Base-by-base conservation (phyloP, 2,329 filamentous ascomycete genomes). In the Ilyonectria robusta region DNA sequence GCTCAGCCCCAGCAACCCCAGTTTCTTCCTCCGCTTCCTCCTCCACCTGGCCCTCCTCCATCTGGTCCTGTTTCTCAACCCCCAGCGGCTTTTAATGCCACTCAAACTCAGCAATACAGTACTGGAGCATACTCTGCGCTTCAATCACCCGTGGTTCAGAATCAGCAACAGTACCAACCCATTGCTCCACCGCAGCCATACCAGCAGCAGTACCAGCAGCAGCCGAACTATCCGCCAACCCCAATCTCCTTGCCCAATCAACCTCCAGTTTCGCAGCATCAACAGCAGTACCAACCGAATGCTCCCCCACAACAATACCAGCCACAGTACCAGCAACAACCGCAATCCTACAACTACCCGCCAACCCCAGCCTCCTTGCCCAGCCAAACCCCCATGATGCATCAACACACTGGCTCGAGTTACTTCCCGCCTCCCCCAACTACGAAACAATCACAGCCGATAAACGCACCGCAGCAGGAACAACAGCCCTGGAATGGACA, bases 231-330 rank as follows among this genome's bases (percentile, higher is more conserved):
- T 19, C 23, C 68, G 0, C 62, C 62, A 15, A 61, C 59, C 1
- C 70, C 67, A 2, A 19, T 65, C 17, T 67, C 67, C 1, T 40
- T 69, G 23, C 60, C 64, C 0, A 62, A 62, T 6, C 50, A 68
- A 8, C 47, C 48, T 1, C 50, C 67, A 6, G 61, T 60, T 5
- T 23, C 48, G 13, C 66, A 69, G 1, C 31, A 59, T 6, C 31
- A 53, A 17, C 44, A 33, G 31, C 31, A 33, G 11, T 33, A 33
- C 31, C 31, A 33, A 11, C 31, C 31, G 11, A 59, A 50, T 3
- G 17, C 56, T 15, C n/a, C 37, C 13, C 57, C 50, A 33, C 8
- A 31, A 8, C 6, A 23, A 29, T 26, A 37, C 57, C 40, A 51
- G 6, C 15, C 40, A 2, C 40, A 42, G 8, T 42, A 42, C 40